Evolutionary conservation across 2,329 filamentous ascomycete species (phyloP).

Genomic region (Fusarium pilosicola): DNA sequence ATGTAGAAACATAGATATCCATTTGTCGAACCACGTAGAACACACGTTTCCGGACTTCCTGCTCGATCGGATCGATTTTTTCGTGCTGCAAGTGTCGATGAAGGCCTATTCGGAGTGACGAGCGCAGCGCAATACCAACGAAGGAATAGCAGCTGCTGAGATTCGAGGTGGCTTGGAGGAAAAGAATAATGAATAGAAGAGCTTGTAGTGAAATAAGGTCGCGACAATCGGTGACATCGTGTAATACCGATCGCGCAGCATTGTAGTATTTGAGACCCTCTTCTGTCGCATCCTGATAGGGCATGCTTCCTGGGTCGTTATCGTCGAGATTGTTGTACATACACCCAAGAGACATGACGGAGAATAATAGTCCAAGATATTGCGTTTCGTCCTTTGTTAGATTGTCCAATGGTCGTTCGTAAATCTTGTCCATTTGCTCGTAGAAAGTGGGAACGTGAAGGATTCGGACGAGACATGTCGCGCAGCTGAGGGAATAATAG

Average conservation of each 20-base stretch:
- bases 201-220: conserved; percentile 80
- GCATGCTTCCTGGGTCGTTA: conserved; percentile 56
- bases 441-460: conserved; percentile 87
- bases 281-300: conserved; percentile 63
- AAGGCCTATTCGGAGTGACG: conserved; percentile 79
- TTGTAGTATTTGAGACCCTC: conserved; percentile 80
- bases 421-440: conserved; percentile 79
- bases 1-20: conserved; percentile 75
- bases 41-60: conserved; percentile 70
- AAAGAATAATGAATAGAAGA: conserved; percentile 82
- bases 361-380: conserved; percentile 77
- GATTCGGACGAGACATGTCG: conserved; percentile 71
- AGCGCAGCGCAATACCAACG: conserved; percentile 79
- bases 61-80: conserved; percentile 69
- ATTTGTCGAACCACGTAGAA: conserved; percentile 77
- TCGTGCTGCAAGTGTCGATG: conserved; percentile 77
- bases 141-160: conserved; percentile 84
- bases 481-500: conserved; percentile 65
- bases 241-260: conserved; percentile 71
- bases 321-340: conserved; percentile 73
- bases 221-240: conserved; percentile 74
- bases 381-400: conserved; percentile 72
- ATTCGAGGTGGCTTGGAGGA: conserved; percentile 82
- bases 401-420: conserved; percentile 72
- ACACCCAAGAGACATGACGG: conserved; percentile 76